Evolutionary conservation across 768 basidiomycete species (phyloP).

Genomic region (Mrakia frigida): DNA sequence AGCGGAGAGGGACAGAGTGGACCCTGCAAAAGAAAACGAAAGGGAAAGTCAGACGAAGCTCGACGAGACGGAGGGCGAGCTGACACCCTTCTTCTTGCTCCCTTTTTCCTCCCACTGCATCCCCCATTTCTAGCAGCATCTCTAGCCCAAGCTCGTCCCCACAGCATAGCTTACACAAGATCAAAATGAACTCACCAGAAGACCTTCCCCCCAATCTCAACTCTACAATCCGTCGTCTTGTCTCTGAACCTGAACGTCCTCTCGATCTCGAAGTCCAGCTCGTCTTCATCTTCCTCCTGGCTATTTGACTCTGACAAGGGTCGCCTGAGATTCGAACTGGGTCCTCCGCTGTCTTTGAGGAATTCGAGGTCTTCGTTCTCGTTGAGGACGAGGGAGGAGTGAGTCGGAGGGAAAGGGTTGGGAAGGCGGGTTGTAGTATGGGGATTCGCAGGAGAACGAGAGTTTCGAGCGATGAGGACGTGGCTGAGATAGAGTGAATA

Average conservation of each 20-base stretch:
- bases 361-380: neutral
- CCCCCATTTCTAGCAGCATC: neutral
- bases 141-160: no score
- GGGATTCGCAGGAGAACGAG: conserved; percentile 10
- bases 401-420: neutral
- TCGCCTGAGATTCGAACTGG: neutral
- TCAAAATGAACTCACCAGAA: neutral
- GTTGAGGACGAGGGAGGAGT: neutral
- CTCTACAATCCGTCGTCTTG: neutral
- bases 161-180: no score
- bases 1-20: conserved; percentile 22
- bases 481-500: neutral
- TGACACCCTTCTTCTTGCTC: neutral
- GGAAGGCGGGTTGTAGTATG: neutral
- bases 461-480: conserved; percentile 19
- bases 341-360: neutral
- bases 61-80: neutral
- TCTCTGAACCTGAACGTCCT: conserved; percentile 2
- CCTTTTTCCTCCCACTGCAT: neutral
- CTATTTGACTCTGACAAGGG: neutral
- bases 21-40: neutral
- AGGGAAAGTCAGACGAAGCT: neutral
- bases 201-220: neutral
- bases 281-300: neutral
- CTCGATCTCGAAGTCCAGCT: neutral